Base-by-base conservation (phyloP, 768 basidiomycete genomes). In the Tricholomella constricta region DNA sequence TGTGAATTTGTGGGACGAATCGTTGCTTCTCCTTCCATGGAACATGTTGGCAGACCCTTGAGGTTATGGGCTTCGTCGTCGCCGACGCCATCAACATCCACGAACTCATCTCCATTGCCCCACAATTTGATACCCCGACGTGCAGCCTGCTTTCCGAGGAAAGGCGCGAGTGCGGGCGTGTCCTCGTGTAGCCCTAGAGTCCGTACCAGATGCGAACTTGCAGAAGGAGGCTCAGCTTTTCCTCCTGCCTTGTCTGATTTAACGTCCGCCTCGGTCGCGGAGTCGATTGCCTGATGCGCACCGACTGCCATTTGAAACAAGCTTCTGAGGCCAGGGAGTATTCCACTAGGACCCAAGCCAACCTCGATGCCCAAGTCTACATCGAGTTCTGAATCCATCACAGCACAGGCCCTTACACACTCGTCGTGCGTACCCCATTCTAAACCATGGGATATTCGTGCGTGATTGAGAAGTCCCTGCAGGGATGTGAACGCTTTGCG, bases 381-480 rank as follows among this genome's bases (percentile, higher is more conserved):
- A 44, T 79, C 71, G n/a, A 78, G 46, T 38, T 69, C 63, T 37
- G 72, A 65, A 46, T 77, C 76, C 5, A 68, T 57, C 14, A 74
- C 69, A 6, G 79, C 76, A 64, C 81, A 82, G 4, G 78, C 76
- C 38, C 73, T 70, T 6, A 82, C 76, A 52, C 80, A 83, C 44
- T 79, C 79, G 36, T 83, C 81, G 51, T 83, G 81, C 8, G 76
- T 78, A 10, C 77, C 79, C 78, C 79, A 83, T 54, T 77, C 79
- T 26, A 76, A 66, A 35, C 60, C 65, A 61, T 83, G 81, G 6
- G 72, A 68, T 27, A 80, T 72, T 11, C 81, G 76, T 26, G 76
- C 79, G 53, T 83, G 81, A 59, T 81, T 82, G 25, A 80, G 71
- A 14, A 83, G 71, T 4, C 80, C 81, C 63, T 83, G 81, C 1